These are phyloP conservation scores for Pseudogymnoascus sp. DNA, from an alignment of 2,329 filamentous ascomycete genomes.

Conservation along the genomic window DNA sequence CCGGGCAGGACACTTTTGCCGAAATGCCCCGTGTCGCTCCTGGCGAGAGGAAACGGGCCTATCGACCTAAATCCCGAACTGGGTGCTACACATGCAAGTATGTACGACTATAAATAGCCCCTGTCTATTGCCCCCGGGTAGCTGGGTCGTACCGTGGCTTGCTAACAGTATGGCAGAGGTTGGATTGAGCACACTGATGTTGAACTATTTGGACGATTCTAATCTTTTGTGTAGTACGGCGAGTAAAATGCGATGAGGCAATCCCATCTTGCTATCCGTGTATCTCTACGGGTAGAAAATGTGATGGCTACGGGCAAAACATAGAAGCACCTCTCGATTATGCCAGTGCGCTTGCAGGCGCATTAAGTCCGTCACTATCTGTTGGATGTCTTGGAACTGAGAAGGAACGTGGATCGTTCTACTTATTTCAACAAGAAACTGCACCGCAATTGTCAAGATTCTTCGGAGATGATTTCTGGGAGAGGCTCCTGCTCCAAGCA, in stretches of 20 bases:
- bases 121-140: neutral
- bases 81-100: neutral
- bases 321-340: neutral
- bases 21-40: neutral
- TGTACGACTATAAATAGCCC: neutral
- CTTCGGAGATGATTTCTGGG: slow-evolving; percentile 12
- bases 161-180: neutral
- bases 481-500: slow-evolving; percentile 10
- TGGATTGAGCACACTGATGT: neutral
- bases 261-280: slow-evolving; percentile 7
- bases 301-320: neutral
- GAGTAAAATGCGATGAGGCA: slow-evolving; percentile 12
- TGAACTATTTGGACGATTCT: neutral
- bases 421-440: slow-evolving; percentile 11
- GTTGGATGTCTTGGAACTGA: neutral
- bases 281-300: slow-evolving; percentile 7
- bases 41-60: slow-evolving; percentile 4
- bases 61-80: slow-evolving; percentile 8
- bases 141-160: too few relatives aligned
- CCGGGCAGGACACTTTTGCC: neutral
- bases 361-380: neutral
- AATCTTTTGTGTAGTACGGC: neutral
- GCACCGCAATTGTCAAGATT: slow-evolving; percentile 7
- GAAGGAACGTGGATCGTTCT: neutral
- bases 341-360: neutral